Evolutionary conservation across 2,329 filamentous ascomycete species (phyloP), one percentile per base, ranked within the genome.

Genomic region (Pseudofabraea citricarpa): DNA sequence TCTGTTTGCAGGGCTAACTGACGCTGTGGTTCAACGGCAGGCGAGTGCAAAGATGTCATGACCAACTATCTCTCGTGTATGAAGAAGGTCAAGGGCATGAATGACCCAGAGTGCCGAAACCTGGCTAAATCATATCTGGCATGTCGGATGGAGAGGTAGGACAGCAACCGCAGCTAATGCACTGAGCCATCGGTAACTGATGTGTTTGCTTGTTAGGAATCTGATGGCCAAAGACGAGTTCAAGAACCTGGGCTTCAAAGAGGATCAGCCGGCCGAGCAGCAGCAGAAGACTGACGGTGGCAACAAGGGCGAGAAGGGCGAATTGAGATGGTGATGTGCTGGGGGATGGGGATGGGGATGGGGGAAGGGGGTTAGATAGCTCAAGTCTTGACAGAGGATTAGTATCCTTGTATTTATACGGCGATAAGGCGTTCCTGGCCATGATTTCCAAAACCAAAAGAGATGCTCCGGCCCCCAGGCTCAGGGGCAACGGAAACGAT

Each of bases 221-320:
- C 71, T 98, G 23, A 98, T 98, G 93, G 90, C 90, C 6, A 88
- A 79, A 55, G 93, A 98, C 60, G 87, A 95, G 47, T 93, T 97
- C 66, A 89, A 87, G 65, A 98, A 98, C 60, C 71, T 98, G 31
- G 93, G 93, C 0, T 93, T 95, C 56, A 60, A 64, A 12, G 59
- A 64, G 1, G 52, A 60, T n/a, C 53, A 64, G 59, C 38, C 43
- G 43, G 32, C 23, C 18, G 24, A n/a, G 36, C 41, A 43, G 19
- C 43, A 41, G 26, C 48, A 20, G 10, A 46, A 44, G 27, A 42
- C 26, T n/a, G 37, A 44, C 46, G 24, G 50, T 47, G 38, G 35
- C 43, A 49, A 52, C 22, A 51, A 52, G 29, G 49, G 52, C 47
- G 36, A 53, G 15, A 54, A 57, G 24, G 53, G 53, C 1, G 56